Evolutionary conservation across 441 rosid genomes (phyloP).

Genomic region (Corymbia calophylla): DNA sequence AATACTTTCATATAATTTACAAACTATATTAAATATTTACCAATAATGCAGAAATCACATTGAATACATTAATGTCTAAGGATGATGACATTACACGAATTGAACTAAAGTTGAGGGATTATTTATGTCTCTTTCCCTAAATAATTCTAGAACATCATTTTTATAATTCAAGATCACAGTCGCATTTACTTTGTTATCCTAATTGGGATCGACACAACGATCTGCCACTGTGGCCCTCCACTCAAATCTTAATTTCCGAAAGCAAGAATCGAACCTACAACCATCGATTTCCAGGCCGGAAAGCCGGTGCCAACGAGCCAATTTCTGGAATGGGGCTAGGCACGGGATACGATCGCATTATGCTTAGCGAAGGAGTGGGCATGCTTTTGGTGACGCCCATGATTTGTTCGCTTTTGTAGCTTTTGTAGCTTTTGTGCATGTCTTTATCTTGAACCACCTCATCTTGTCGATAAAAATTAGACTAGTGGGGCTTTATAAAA

Average conservation of each 20-base stretch:
- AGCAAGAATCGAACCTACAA: not conserved
- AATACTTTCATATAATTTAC: not conserved
- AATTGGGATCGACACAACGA: not conserved
- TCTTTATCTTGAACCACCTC: not conserved
- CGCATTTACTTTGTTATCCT: not conserved
- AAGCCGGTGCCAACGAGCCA: not conserved
- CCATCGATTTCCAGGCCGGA: not conserved
- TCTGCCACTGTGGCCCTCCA: accelerated
- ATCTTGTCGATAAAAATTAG: not conserved
- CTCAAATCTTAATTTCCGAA: not conserved
- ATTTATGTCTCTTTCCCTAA: not conserved
- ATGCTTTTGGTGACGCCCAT: not conserved
- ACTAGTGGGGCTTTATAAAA: not conserved
- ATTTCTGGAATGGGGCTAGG: not conserved
- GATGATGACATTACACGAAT: not conserved
- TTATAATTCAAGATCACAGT: not conserved
- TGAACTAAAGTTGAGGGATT: not conserved
- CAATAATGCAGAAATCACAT: accelerated
- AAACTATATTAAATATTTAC: not conserved
- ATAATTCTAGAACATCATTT: not conserved
- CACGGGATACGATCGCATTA: not conserved
- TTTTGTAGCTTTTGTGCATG: not conserved
- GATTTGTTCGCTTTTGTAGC: not conserved
- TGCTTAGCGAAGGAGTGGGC: not conserved
- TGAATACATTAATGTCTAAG: not conserved